A percentile compares a stretch with the other conserved stretches of the same genome.
These are phyloP conservation scores for Saturnispora kantuleensis DNA, from an alignment of 805 yeast species.

Conservation along the genomic window DNA sequence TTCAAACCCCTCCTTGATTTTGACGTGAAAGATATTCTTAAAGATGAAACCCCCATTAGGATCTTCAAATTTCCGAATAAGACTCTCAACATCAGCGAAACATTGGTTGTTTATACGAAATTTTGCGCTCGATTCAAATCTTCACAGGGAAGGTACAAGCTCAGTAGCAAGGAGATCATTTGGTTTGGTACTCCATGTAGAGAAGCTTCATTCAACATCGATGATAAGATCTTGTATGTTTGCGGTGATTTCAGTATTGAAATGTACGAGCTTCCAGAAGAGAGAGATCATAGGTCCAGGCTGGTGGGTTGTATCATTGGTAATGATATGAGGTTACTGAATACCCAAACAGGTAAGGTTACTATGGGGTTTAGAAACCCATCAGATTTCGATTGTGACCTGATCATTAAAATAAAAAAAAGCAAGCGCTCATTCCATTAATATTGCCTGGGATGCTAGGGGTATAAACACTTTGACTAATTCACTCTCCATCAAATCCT, in stretches of 20 bases:
- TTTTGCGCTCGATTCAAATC: constrained; percentile 22
- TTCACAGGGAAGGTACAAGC: constrained; percentile 15
- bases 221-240: constrained; percentile 18
- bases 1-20: constrained; percentile 19
- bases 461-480: constrained; percentile 27
- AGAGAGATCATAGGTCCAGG: constrained; percentile 15
- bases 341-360: constrained; percentile 22
- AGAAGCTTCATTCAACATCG: constrained; percentile 22
- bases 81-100: constrained; percentile 16
- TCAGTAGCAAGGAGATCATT: constrained; percentile 21
- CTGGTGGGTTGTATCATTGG: constrained; percentile 22
- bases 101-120: constrained; percentile 22
- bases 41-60: constrained; percentile 21
- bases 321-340: constrained; percentile 16
- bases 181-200: constrained; percentile 20
- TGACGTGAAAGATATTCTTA: constrained; percentile 20
- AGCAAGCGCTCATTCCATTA: constrained; percentile 12
- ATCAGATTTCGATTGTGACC: not conserved
- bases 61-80: constrained; percentile 19
- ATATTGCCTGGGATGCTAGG: constrained; percentile 26
- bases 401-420: not conserved
- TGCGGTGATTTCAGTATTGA: constrained; percentile 20
- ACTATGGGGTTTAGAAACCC: constrained; percentile 12
- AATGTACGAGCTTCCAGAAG: constrained; percentile 19
- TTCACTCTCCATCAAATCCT: constrained; percentile 18